A percentile compares a stretch with the other conserved stretches of the same genome.
phyloP scores from a whole-genome alignment of 1,284 basidiomycete species.

The Apiotrichum gamsii region DNA sequence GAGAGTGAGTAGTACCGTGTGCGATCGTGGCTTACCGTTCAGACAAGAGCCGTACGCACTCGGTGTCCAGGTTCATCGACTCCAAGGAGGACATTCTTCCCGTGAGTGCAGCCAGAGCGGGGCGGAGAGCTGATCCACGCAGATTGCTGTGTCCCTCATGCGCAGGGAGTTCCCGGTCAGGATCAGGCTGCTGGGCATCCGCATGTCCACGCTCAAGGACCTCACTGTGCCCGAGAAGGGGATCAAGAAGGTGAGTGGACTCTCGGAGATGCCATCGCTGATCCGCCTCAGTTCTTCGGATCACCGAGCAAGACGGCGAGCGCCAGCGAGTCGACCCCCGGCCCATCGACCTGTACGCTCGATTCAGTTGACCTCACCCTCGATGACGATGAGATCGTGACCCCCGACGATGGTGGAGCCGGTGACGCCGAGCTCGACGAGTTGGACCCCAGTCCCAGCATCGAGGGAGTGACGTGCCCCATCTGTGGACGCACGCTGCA shows the following conservation, averaged over 20 bases:
- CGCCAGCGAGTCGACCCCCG: not conserved
- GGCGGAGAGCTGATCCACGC: slow-evolving; percentile 10
- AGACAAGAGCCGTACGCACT: slow-evolving; percentile 78
- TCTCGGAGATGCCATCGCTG: no score
- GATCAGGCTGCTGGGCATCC: slow-evolving; percentile 70
- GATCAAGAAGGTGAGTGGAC: slow-evolving; percentile 32
- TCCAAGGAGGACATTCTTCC: slow-evolving; percentile 71
- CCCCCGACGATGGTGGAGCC: no score
- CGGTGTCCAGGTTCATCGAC: slow-evolving; percentile 64
- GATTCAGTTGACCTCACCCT: no score
- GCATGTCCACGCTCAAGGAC: slow-evolving; percentile 78
- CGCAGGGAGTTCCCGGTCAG: slow-evolving; percentile 68
- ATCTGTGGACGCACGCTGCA: slow-evolving; percentile 34
- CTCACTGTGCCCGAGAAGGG: slow-evolving; percentile 47
- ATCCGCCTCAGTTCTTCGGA: slow-evolving; percentile 31
- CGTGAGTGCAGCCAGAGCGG: slow-evolving; percentile 48
- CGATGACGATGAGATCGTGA: slow-evolving; percentile 14
- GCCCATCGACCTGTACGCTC: no score
- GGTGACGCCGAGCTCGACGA: slow-evolving; percentile 9
- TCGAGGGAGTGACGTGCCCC: slow-evolving; percentile 34
- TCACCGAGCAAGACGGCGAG: not conserved
- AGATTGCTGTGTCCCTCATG: slow-evolving; percentile 77
- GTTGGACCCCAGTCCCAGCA: slow-evolving; percentile 8
- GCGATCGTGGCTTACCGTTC: slow-evolving; percentile 7
- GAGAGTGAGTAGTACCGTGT: slow-evolving; percentile 26